Evolutionary conservation across 495 filamentous ascomycete species (phyloP), one percentile per base, ranked within the genome.

Genomic region (Aspergillus sparsus): DNA sequence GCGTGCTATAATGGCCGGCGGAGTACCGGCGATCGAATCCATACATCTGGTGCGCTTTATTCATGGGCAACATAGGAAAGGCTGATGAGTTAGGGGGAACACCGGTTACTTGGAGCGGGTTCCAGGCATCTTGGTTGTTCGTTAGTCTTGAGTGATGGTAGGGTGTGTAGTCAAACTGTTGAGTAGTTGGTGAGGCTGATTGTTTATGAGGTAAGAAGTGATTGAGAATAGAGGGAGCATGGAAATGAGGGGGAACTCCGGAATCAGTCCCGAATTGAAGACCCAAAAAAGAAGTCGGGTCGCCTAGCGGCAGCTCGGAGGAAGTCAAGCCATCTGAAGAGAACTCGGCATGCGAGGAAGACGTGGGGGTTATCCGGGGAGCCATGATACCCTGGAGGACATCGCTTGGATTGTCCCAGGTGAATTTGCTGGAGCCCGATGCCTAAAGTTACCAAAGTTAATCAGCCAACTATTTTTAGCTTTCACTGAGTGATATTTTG

Each of bases 381-480:
- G 53, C 66, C 68, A 73, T 67, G 65, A 77, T 76, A 44, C 69
- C 73, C 31, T 75, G 74, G 8, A 77, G 73, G 42, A 74, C 57
- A 65, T 77, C 71, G 47, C 60, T 54, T 18, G 72, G 66, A 50
- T 67, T 57, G 31, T 63, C 62, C 74, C 74, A 77, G 49, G 37
- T 54, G 55, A 63, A 45, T 34, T 67, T 63, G 21, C 41, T 54
- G 6, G 39, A 37, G 42, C 33, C 49, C 35, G 56, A 53, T 49
- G 41, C 27, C 61, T 63, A 55, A 27, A 27, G 21, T 1, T 1
- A 27, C 21, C 21, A 27, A 27, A 3, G 21, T 27, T 33, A 34
- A 47, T 12, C 12, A 39, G 16, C n/a, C 16, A 35, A 7, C 36
- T 55, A 56, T 55, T 47, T 49, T 33, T 31, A 15, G 45, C n/a